Conservation (phyloP, 1,284 basidiomycete species). For the Cryptococcus wingfieldii region DNA sequence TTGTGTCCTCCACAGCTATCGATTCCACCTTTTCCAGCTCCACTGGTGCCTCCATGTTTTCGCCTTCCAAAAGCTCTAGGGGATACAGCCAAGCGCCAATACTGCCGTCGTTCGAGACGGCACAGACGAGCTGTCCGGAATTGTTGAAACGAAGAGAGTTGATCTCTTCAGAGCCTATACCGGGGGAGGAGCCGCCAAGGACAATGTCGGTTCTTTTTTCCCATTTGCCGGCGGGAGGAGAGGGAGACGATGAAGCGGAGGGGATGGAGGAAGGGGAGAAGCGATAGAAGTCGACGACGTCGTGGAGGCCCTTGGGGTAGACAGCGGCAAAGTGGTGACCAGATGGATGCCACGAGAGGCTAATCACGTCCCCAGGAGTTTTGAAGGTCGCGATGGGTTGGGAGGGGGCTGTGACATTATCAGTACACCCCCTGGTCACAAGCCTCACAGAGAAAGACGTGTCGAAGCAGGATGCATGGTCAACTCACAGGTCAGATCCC, state of each 20-base stretch:
- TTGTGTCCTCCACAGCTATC: not conserved
- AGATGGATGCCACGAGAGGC: conserved; percentile 40
- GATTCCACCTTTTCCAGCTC: not conserved
- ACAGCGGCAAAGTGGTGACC: conserved; percentile 41
- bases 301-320: conserved; percentile 23
- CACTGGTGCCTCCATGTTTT: not conserved
- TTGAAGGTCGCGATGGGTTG: conserved; percentile 28
- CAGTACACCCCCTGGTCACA: not conserved
- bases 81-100: conserved; percentile 42
- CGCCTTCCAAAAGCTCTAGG: conserved; percentile 2
- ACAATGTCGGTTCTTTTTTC: conserved; percentile 31
- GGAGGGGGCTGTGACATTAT: conserved; percentile 15
- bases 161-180: conserved; percentile 41
- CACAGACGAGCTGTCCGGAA: conserved; percentile 32
- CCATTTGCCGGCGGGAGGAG: conserved; percentile 27
- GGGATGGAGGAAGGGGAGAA: too few species aligned
- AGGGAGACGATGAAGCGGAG: not conserved
- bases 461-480: not conserved
- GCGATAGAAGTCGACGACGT: conserved; percentile 41
- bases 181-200: conserved; percentile 26
- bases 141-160: conserved; percentile 38
- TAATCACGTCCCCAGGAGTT: conserved; percentile 34
- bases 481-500: conserved; percentile 32
- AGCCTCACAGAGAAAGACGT: not conserved
- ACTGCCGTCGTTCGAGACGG: conserved; percentile 41